These are phyloP conservation scores for Pestalotiopsis sp. DNA, from an alignment of 2,329 filamentous ascomycete genomes.

Conservation along the genomic window DNA sequence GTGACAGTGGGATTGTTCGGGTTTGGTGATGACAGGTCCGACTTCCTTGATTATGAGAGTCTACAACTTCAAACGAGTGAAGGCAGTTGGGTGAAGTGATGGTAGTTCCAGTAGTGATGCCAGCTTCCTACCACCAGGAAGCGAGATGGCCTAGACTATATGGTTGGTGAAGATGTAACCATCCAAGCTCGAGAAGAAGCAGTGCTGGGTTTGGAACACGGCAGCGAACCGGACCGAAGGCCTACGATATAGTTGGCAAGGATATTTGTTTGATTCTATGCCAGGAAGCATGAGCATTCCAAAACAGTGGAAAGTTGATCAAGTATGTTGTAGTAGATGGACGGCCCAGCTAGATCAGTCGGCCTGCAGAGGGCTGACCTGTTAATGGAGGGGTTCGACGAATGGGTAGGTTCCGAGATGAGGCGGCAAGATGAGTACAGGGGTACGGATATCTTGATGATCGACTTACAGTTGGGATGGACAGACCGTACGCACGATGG, in stretches of 20 bases:
- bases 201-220: constrained; percentile 33
- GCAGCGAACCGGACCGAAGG: constrained; percentile 43
- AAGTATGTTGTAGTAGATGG: constrained; percentile 35
- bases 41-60: constrained; percentile 23
- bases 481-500: constrained; percentile 5
- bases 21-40: constrained; percentile 15
- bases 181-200: constrained; percentile 35
- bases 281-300: constrained; percentile 38
- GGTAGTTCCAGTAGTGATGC: constrained; percentile 31
- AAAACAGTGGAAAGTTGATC: constrained; percentile 40
- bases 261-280: constrained; percentile 41
- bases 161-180: constrained; percentile 32
- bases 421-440: constrained; percentile 33
- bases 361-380: constrained; percentile 35
- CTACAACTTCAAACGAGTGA: constrained; percentile 43
- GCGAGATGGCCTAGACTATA: constrained; percentile 32
- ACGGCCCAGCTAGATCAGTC: constrained; percentile 36
- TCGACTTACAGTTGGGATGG: constrained; percentile 31
- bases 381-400: constrained; percentile 39
- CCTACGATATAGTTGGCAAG: constrained; percentile 37
- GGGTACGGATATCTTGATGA: constrained; percentile 34
- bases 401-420: constrained; percentile 29
- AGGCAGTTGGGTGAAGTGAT: constrained; percentile 45
- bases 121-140: constrained; percentile 26
- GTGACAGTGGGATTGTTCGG: not conserved